Evolutionary conservation across 2,329 filamentous ascomycete species (phyloP).

Genomic region (Colletotrichum musicola): DNA sequence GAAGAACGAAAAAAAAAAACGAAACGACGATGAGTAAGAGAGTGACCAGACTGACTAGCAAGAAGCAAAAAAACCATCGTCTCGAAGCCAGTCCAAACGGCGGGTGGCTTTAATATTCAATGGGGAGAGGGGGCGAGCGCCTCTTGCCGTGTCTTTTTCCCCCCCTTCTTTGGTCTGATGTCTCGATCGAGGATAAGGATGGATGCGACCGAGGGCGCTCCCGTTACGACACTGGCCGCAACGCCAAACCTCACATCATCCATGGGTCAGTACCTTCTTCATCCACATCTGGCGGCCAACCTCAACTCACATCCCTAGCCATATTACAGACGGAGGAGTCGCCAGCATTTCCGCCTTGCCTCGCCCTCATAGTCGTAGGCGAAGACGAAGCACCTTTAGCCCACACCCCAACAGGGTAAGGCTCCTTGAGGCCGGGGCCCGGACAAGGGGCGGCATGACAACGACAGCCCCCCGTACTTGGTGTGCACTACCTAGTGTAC

Average conservation of each 20-base stretch:
- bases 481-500: neutral
- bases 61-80: conserved; percentile 7
- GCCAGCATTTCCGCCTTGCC: too few relatives aligned
- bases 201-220: conserved; percentile 26
- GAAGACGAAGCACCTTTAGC: too few relatives aligned
- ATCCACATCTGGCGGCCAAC: too few relatives aligned
- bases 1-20: conserved; percentile 7
- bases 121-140: neutral
- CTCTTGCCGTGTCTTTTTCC: neutral
- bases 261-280: too few relatives aligned
- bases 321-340: too few relatives aligned
- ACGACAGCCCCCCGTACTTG: neutral
- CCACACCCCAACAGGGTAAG: conserved; percentile 6
- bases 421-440: neutral
- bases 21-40: conserved; percentile 31
- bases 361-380: too few relatives aligned
- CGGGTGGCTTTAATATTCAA: conserved; percentile 30
- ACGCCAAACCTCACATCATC: too few relatives aligned
- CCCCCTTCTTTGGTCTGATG: conserved; percentile 22
- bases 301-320: too few relatives aligned
- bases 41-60: conserved; percentile 36
- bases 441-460: conserved; percentile 19
- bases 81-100: neutral
- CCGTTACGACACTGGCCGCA: neutral
- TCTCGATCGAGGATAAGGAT: conserved; percentile 28